Percentiles rank a stretch among this genome's conserved stretches.
Conservation (phyloP, 441 rosid genomes). For the Manihot esculenta region DNA sequence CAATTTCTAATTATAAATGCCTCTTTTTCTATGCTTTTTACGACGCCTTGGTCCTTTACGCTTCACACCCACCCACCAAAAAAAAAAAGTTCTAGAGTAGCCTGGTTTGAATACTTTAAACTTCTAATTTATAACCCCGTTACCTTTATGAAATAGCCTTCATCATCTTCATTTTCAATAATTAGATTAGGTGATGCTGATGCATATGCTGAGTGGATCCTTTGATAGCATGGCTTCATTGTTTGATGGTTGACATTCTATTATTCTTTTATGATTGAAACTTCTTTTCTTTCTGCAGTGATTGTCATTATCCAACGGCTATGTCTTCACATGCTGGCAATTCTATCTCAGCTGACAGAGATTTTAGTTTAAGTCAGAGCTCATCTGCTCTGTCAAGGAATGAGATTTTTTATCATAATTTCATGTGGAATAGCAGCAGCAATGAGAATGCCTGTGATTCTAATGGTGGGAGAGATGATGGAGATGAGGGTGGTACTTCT, state of each 20-base stretch:
- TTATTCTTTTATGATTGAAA: conserved; percentile 11
- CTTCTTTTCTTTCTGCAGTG: conserved; percentile 37
- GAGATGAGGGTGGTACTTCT: conserved; percentile 46
- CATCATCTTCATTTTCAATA: not conserved
- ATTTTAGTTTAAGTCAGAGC: conserved; percentile 32
- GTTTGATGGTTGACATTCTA: not conserved
- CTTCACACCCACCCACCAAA: no score
- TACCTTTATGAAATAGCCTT: not conserved
- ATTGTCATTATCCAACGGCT: conserved; percentile 31
- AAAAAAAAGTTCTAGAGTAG: no score
- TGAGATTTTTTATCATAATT: conserved; percentile 57
- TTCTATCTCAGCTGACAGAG: conserved; percentile 41
- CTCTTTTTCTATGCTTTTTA: conserved; percentile 3
- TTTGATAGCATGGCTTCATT: not conserved
- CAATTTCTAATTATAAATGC: not conserved
- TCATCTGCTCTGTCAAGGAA: conserved; percentile 38
- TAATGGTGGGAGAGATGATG: conserved; percentile 47
- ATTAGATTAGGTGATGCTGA: not conserved
- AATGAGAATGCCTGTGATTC: conserved; percentile 39
- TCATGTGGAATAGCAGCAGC: conserved; percentile 54
- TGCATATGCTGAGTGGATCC: not conserved
- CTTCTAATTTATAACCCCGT: not conserved
- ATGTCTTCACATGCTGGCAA: conserved; percentile 40
- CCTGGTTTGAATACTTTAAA: not conserved
- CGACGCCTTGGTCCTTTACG: not conserved